A percentile compares a stretch with the other conserved stretches of the same genome.
phyloP scores from a whole-genome alignment of 331 rosid species.

The Malus hybrid region DNA sequence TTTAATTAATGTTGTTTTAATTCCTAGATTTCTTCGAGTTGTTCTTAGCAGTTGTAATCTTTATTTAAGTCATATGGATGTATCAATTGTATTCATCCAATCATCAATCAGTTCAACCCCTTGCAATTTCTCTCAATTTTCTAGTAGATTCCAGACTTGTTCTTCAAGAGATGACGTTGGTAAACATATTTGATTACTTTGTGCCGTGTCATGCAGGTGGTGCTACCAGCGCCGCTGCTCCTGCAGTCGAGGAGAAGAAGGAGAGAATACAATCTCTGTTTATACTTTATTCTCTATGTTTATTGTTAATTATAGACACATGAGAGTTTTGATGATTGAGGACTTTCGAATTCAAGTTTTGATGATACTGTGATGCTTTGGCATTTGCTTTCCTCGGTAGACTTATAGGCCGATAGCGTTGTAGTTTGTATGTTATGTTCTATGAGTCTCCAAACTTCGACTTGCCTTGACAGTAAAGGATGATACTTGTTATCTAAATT shows the following conservation, averaged over 20 bases:
- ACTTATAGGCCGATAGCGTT: background rate
- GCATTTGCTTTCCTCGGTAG: background rate
- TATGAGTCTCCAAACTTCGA: background rate
- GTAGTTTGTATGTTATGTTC: background rate
- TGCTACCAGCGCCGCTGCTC: constrained; percentile 17
- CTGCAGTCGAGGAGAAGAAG: constrained; percentile 53
- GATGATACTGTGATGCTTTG: background rate
- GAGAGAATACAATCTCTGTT: constrained; percentile 1
- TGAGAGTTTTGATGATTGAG: background rate
- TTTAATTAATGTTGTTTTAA: too few relatives aligned
- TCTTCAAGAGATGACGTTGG: too few relatives aligned
- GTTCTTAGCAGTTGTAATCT: too few relatives aligned
- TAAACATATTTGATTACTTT: too few relatives aligned
- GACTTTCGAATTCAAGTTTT: background rate
- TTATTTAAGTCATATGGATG: too few relatives aligned
- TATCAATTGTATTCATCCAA: too few relatives aligned
- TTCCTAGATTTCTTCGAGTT: too few relatives aligned
- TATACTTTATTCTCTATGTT: background rate
- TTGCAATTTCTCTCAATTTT: too few relatives aligned
- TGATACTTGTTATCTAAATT: background rate
- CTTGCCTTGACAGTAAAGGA: background rate
- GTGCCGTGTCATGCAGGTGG: background rate
- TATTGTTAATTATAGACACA: background rate
- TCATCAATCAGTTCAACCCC: too few relatives aligned
- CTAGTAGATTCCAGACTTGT: too few relatives aligned